Evolutionary conservation across 371 early-diverging fungal species (phyloP).

Genomic region (Umbelopsis sp.): DNA sequence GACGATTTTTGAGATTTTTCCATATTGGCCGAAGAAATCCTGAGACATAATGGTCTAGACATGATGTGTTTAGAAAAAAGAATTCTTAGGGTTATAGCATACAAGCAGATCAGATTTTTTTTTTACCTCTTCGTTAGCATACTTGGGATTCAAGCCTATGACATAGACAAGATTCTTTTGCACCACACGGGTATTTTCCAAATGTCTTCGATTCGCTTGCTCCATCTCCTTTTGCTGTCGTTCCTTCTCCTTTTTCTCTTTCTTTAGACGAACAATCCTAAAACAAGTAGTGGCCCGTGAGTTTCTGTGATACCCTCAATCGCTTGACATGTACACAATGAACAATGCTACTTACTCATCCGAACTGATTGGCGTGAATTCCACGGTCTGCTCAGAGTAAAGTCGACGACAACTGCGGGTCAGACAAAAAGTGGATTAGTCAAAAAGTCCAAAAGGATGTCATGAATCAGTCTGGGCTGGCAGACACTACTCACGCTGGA

Average conservation of each 20-base stretch:
- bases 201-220: slow-evolving; percentile 60
- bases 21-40: slow-evolving; percentile 83
- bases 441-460: not conserved
- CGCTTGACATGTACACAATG: no score
- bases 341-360: slow-evolving; percentile 65
- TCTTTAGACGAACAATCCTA: slow-evolving; percentile 25
- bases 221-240: slow-evolving; percentile 63
- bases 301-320: no score
- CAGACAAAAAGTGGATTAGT: not conserved
- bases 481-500: slow-evolving; percentile 67
- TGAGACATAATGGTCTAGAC: slow-evolving; percentile 49
- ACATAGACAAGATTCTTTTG: slow-evolving; percentile 81
- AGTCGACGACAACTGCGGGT: slow-evolving; percentile 56
- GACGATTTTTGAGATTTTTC: slow-evolving; percentile 70
- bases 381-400: slow-evolving; percentile 76
- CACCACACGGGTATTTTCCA: slow-evolving; percentile 70
- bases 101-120: no score
- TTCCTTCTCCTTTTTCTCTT: slow-evolving; percentile 64
- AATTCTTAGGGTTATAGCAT: not conserved
- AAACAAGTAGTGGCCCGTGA: not conserved
- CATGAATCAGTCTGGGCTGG: not conserved
- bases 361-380: slow-evolving; percentile 79
- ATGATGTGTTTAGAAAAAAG: not conserved
- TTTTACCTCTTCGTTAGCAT: slow-evolving; percentile 66
- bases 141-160: slow-evolving; percentile 62